Evolutionary conservation across 441 rosid genomes (phyloP).

Genomic region (Adansonia madagascariensis): DNA sequence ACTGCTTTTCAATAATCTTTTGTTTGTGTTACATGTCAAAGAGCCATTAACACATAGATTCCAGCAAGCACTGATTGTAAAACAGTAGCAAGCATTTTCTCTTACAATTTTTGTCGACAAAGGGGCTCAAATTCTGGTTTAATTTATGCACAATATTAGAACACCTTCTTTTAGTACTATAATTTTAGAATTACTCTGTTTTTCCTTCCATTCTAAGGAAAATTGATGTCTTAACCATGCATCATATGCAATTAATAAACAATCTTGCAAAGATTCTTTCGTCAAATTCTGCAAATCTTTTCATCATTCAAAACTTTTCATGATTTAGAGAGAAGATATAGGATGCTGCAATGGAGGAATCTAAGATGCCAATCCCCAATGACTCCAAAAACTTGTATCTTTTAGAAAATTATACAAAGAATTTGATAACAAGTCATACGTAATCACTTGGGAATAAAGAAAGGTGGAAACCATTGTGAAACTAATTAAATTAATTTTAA

Average conservation of each 20-base stretch:
- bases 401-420: not conserved
- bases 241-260: constrained; percentile 6
- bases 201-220: not conserved
- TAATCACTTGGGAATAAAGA: not conserved
- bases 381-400: not conserved
- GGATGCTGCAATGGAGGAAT: not conserved
- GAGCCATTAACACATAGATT: not conserved
- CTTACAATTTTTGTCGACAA: too few relatives aligned
- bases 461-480: not conserved
- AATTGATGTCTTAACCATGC: not conserved
- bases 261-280: not conserved
- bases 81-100: too few relatives aligned
- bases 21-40: not conserved
- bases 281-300: not conserved
- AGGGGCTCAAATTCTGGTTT: not conserved
- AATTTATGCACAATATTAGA: not conserved
- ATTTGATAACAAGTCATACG: not conserved
- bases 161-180: too few relatives aligned
- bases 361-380: not conserved
- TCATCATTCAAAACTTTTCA: not conserved
- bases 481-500: not conserved
- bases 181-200: not conserved
- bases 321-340: not conserved
- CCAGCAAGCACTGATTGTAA: not conserved
- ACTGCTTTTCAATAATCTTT: not conserved